Base-by-base conservation (phyloP, 768 basidiomycete genomes). In the Podaxis sp. region DNA sequence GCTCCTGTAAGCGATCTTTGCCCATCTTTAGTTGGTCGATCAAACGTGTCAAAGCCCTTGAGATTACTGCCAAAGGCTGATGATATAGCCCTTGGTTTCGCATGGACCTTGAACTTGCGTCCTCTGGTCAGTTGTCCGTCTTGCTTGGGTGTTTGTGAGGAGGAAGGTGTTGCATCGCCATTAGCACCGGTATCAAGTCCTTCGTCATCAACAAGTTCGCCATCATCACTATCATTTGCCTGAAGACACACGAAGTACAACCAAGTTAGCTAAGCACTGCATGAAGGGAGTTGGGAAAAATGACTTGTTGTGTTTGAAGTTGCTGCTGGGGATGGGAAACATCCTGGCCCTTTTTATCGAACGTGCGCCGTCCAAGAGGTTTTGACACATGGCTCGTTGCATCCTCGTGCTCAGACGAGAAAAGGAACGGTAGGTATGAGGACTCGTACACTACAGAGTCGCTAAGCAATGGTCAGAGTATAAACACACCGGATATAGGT, bases 361-460 rank as follows among this genome's bases (percentile, higher is more conserved):
- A 85, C 15, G 69, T 76, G 54, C 84, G 77, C 37, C 84, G 78
- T 40, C 84, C 84, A 67, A 76, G 77, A 58, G 75, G 70, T 36
- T 41, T 57, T 8, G 46, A 56, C 24, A 7, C 51, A 24, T 15
- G 26, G 46, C n/a, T 49, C 7, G 41, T 49, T 2, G 37, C 36
- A 17, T 60, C 40, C 6, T 62, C 66, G 13, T 52, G 56, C 20
- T 60, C 64, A 3, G 56, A 53, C 52, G 62, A 57, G 52, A 64
- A 67, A 15, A 67, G 36, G 57, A 67, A 67, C 6, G 66, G 66
- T 1, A 67, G 49, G 44, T 67, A 67, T n/a, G 66, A 67, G 1
- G 60, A 53, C 58, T 67, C 66, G 38, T 65, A 60, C 17, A 56
- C 56, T 13, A 62, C 58, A 17, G 50, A 8, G 6, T 67, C 64